A percentile compares a stretch with the other conserved stretches of the same genome.
phyloP scores from a whole-genome alignment of 352 stramenopile genomes.

The Nothophytophthora sp. region DNA sequence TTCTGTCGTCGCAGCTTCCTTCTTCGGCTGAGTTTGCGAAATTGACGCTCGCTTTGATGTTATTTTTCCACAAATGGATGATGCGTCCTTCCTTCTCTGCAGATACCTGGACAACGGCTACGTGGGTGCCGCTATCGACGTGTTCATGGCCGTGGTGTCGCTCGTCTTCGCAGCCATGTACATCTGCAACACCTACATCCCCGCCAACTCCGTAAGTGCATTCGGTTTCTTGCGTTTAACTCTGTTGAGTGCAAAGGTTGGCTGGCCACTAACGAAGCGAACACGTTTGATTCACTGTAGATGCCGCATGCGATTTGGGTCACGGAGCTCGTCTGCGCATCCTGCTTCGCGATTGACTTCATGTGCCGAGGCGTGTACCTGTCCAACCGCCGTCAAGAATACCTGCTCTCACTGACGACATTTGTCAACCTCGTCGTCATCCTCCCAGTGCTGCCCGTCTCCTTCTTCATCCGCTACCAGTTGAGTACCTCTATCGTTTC shows the following conservation, averaged over 20 bases:
- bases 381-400: conserved; percentile 62
- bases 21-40: too few relatives aligned
- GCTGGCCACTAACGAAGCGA: neutral
- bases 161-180: conserved; percentile 68
- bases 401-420: conserved; percentile 56
- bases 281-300: conserved; percentile 24
- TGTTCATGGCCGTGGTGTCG: conserved; percentile 54
- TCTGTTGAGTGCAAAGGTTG: neutral
- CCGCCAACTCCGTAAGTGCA: conserved; percentile 43
- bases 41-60: neutral
- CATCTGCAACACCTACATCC: conserved; percentile 81
- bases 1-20: too few relatives aligned
- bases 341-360: conserved; percentile 69
- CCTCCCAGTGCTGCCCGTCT: conserved; percentile 73
- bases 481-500: conserved; percentile 30
- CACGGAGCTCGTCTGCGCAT: conserved; percentile 64
- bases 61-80: too few relatives aligned
- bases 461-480: conserved; percentile 76
- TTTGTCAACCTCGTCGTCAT: conserved; percentile 67
- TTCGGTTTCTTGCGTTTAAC: neutral
- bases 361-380: conserved; percentile 75
- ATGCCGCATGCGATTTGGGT: conserved; percentile 71
- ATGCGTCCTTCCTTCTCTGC: neutral
- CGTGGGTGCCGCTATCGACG: conserved; percentile 67
- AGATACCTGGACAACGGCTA: conserved; percentile 83